Evolutionary conservation across 441 rosid genomes (phyloP), one percentile per base, ranked within the genome.

Genomic region (Populus hybrid): DNA sequence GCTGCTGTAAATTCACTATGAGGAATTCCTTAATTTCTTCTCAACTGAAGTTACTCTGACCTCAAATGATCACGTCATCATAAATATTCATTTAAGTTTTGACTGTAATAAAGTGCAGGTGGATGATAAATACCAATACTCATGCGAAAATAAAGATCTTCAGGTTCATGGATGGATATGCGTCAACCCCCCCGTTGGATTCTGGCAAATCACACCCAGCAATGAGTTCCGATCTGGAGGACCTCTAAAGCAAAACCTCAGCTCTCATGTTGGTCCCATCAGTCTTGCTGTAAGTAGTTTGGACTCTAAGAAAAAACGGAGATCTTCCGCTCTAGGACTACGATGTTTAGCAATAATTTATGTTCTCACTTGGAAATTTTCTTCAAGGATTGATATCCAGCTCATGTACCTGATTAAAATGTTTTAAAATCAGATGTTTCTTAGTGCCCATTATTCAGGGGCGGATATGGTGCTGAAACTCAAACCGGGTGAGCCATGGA

Each of bases 191-290:
- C 74, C 85, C 0, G 81, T 90, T n/a, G 99, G 99, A 35, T 91
- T 86, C 81, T 95, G 98, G 99, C 96, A 90, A 78, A 95, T 93
- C 76, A 93, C 94, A 68, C 99, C 99, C 40, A 92, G 98, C 72
- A 83, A 89, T 63, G 99, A 95, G 84, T 95, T 92, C 80, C 86
- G 95, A 72, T 86, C 96, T 4, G 99, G 97, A 11, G 99, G 99
- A 70, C 92, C 86, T 1, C 82, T 83, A 21, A 93, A 95, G 81
- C 99, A 95, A 78, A 92, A 92, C 77, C 96, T 95, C 70, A 93
- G 96, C 6, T 95, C 97, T 71, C 97, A 95, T 70, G 98, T 92
- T 42, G 98, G 98, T 63, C 99, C 98, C 3, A 81, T 73, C 72
- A 90, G 88, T 82, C 88, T 95, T 10, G 91, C 96, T 23, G 97